Conservation (phyloP, 1,284 basidiomycete genomes). For the Thecaphora thlaspeos region DNA sequence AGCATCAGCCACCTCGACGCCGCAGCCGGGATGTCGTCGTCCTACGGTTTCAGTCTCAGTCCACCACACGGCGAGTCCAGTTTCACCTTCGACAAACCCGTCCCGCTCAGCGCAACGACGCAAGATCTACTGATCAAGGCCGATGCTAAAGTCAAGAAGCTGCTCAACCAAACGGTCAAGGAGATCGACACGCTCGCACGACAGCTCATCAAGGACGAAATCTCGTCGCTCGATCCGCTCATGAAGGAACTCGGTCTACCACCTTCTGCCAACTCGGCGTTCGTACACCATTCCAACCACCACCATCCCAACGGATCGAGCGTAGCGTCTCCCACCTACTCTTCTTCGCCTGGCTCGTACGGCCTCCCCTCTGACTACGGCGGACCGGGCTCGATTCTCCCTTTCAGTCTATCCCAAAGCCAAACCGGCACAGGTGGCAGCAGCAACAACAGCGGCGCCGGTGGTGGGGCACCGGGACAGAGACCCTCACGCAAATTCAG, state of each 20-base stretch:
- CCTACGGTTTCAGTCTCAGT: too few species aligned
- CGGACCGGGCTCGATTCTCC: too few species aligned
- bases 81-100: background rate
- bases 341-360: too few species aligned
- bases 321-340: too few species aligned
- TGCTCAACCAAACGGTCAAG: slow-evolving; percentile 27
- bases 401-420: too few species aligned
- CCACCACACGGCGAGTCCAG: background rate
- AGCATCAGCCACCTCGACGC: slow-evolving; percentile 9
- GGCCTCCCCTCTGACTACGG: too few species aligned
- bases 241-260: slow-evolving; percentile 22
- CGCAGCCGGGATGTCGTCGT: background rate
- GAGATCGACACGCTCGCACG: slow-evolving; percentile 41
- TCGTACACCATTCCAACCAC: background rate
- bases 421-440: too few species aligned
- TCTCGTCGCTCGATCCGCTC: slow-evolving; percentile 31
- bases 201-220: slow-evolving; percentile 42
- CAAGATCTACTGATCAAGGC: slow-evolving; percentile 40
- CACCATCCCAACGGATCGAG: too few species aligned
- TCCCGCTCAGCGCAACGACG: slow-evolving; percentile 12
- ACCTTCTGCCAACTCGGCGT: background rate
- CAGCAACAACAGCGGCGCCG: too few species aligned
- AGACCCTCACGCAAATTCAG: too few species aligned
- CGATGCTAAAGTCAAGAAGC: slow-evolving; percentile 45
- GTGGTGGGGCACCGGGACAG: too few species aligned